A percentile compares a stretch with the other conserved stretches of the same genome.
Conservation (phyloP, 306 rosid genomes). For the Delonix regia region DNA sequence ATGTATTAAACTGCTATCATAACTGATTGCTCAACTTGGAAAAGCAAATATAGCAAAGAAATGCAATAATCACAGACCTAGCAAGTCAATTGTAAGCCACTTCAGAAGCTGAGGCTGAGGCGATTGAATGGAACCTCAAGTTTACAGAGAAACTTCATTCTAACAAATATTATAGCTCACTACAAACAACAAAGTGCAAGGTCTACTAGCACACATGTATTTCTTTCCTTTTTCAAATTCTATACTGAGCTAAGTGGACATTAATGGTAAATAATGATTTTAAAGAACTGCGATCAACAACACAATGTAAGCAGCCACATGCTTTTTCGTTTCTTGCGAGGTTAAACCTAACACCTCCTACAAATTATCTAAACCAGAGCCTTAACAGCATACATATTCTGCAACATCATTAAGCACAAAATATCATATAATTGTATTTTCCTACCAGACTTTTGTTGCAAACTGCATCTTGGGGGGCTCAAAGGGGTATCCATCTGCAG, state of each 20-base stretch:
- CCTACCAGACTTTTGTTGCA: constrained; percentile 90
- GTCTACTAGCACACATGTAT: neutral
- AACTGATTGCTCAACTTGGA: constrained; percentile 20
- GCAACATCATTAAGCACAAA: neutral
- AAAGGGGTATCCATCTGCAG: constrained; percentile 94
- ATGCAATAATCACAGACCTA: constrained; percentile 1
- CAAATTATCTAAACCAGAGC: neutral
- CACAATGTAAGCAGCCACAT: neutral
- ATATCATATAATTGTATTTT: neutral
- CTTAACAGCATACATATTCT: neutral
- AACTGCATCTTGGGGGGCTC: constrained; percentile 96
- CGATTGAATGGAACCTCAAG: neutral
- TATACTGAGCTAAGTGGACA: neutral
- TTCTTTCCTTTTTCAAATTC: neutral
- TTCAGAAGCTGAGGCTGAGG: constrained; percentile 4
- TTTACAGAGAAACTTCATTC: neutral
- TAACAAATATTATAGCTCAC: neutral
- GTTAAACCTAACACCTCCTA: neutral
- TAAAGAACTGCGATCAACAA: neutral
- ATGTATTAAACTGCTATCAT: neutral
- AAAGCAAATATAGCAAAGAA: neutral
- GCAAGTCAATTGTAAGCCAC: constrained; percentile 10
- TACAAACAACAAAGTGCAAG: constrained; percentile 4
- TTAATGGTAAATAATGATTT: neutral
- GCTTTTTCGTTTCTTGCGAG: neutral